Base-by-base conservation (phyloP, 352 stramenopile species). In the Globisporangium acanthophoron region DNA sequence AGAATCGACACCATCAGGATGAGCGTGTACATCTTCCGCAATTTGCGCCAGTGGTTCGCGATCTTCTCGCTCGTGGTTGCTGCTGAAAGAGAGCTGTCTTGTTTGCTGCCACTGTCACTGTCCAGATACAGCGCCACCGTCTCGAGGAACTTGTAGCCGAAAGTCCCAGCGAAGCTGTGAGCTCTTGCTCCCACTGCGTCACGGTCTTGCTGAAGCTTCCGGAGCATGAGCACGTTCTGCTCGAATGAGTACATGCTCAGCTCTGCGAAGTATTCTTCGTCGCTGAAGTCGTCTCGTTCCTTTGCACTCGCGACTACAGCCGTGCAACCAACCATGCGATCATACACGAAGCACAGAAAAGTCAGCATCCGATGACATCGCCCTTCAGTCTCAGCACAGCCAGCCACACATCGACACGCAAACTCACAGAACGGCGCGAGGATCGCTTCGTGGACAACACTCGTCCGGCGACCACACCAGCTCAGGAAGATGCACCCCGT, bases 1-100 rank as follows among this genome's bases (percentile, higher is more conserved):
- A 94, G 65, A 18, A 94, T 74, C 4, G 83, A 90, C 16, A 91
- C 82, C 74, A 94, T 87, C 3, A 92, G 63, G 61, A 94, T 89
- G 0, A 89, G 59, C 29, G 78, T 84, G 69, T 94, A 94, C 79
- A 94, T 88, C 65, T 88, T 87, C 41, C 80, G 80, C 48, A 88
- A 70, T 54, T 89, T 87, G 41, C 69, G 70, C 44, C 80, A 69
- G 47, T 80, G 76, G 13, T 59, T 46, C 37, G 20, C n/a, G 29
- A 61, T 15, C n/a, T 51, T 59, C 33, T 67, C 56, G 27, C 35
- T 40, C 45, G 37, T 35, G 2, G 51, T 46, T 3, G 16, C 7
- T 6, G 37, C n/a, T 40, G 33, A 21, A 0, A 9, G 8, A 29
- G 13, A 7, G n/a, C 12, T 20, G 7, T 27, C 39, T 3, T 46